Evolutionary conservation across 345 rosid genomes (phyloP).

Genomic region (Eucalyptus shirleyi): DNA sequence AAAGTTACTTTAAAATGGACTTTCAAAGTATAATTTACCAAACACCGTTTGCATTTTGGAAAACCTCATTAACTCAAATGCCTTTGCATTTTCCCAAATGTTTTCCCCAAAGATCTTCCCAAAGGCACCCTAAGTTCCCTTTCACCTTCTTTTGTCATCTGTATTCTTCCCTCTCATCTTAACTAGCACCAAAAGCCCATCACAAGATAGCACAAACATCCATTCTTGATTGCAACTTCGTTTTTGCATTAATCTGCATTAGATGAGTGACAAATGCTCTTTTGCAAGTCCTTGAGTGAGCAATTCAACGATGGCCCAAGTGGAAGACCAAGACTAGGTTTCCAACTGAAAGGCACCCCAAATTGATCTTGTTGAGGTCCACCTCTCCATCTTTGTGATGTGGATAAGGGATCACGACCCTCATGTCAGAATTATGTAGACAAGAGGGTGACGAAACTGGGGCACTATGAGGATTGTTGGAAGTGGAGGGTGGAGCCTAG

Average conservation of each 20-base stretch:
- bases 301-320: not conserved
- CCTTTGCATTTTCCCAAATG: too few relatives aligned
- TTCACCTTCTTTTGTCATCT: not conserved
- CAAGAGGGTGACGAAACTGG: fast-evolving
- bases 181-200: not conserved
- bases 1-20: too few relatives aligned
- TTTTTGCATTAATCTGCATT: not conserved
- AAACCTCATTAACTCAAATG: too few relatives aligned
- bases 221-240: not conserved
- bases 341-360: not conserved
- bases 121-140: not conserved
- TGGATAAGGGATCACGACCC: not conserved
- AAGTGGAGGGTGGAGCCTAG: not conserved
- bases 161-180: not conserved
- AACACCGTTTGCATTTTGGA: too few relatives aligned
- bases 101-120: too few relatives aligned
- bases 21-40: too few relatives aligned
- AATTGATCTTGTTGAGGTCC: not conserved
- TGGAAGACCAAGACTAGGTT: not conserved
- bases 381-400: not conserved
- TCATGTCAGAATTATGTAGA: not conserved
- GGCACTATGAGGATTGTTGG: fast-evolving
- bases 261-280: not conserved
- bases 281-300: not conserved
- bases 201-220: not conserved